Base-by-base conservation (phyloP, 2,329 filamentous ascomycete genomes). In the Nigrospora sphaerica region DNA sequence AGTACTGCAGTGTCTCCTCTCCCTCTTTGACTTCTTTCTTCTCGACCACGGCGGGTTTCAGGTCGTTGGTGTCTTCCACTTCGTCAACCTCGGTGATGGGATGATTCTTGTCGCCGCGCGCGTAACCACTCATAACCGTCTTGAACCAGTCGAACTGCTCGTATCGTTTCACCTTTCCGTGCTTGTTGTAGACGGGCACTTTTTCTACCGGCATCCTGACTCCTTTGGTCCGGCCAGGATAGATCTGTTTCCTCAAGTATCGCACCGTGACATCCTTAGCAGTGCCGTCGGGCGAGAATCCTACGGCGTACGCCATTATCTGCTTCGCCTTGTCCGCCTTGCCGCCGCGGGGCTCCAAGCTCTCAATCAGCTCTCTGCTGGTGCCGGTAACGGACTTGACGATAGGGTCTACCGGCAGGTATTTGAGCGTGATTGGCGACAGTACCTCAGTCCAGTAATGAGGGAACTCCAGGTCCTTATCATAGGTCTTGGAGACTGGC, bases 231-330 rank as follows among this genome's bases (percentile, higher is more conserved):
- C 90, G 86, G 4, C 93, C 92, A 1, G 93, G 93, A 62, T 90
- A 83, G 45, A 85, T 77, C 47, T 86, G 86, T 18, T 85, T 81
- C 57, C 85, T 91, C 9, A 98, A 70, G 62, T 98, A 98, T 28
- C 93, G 80, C 12, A 93, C 83, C 0, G 93, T 98, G 14, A 98
- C 86, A 61, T 98, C 93, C 62, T 97, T 97, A 12, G 89, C 91
- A 0, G 89, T 91, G 2, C 88, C 88, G 60, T 97, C 91, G 3
- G 80, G 68, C 1, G 87, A 88, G 64, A 87, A 88, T 0, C 86
- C 91, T 17, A 97, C 73, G 3, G 95, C 78, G 58, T 98, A 98
- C 39, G 88, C 87, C 58, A 95, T 89, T 12, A 95, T 81, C 63
- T 97, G 92, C 55, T 88, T 92, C 0, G 86, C 81, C 57, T 86